phyloP scores from a whole-genome alignment of 2,329 filamentous ascomycete genomes.

The Fusarium sp. region DNA sequence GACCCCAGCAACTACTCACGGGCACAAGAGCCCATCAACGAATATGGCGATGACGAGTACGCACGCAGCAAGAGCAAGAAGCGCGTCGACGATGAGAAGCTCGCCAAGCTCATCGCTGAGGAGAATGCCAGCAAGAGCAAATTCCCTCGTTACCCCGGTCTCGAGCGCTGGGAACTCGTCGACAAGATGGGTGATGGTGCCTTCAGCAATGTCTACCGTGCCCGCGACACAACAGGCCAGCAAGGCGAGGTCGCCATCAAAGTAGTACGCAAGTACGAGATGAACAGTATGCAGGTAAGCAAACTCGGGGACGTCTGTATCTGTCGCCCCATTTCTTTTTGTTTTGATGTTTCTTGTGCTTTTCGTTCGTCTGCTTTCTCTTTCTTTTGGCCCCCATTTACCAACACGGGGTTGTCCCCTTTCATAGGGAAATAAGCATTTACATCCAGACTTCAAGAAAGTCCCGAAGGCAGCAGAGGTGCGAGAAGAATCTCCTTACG shows the following conservation, averaged over 20 bases:
- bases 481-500: slow-evolving; percentile 66
- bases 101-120: slow-evolving; percentile 89
- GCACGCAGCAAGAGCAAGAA: slow-evolving; percentile 50
- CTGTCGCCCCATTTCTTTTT: slow-evolving; percentile 41
- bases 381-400: slow-evolving; percentile 55
- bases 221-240: slow-evolving; percentile 78
- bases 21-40: slow-evolving; percentile 64
- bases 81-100: slow-evolving; percentile 72
- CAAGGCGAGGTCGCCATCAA: slow-evolving; percentile 93
- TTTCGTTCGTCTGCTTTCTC: slow-evolving; percentile 15
- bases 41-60: slow-evolving; percentile 74
- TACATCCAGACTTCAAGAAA: slow-evolving; percentile 97
- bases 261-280: slow-evolving; percentile 98
- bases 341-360: slow-evolving; percentile 27
- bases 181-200: slow-evolving; percentile 99
- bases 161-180: slow-evolving; percentile 78
- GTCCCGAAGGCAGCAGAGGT: slow-evolving; percentile 97
- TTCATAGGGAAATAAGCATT: slow-evolving; percentile 85
- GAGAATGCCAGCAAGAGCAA: slow-evolving; percentile 89
- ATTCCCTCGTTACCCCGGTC: slow-evolving; percentile 72
- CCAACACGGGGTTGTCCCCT: slow-evolving; percentile 64
- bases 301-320: slow-evolving; percentile 42
- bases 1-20: slow-evolving; percentile 57
- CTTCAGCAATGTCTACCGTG: slow-evolving; percentile 98
- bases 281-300: slow-evolving; percentile 99